phyloP scores from a whole-genome alignment of 2,329 filamentous ascomycete genomes.

The Aspergillus luchuensis region DNA sequence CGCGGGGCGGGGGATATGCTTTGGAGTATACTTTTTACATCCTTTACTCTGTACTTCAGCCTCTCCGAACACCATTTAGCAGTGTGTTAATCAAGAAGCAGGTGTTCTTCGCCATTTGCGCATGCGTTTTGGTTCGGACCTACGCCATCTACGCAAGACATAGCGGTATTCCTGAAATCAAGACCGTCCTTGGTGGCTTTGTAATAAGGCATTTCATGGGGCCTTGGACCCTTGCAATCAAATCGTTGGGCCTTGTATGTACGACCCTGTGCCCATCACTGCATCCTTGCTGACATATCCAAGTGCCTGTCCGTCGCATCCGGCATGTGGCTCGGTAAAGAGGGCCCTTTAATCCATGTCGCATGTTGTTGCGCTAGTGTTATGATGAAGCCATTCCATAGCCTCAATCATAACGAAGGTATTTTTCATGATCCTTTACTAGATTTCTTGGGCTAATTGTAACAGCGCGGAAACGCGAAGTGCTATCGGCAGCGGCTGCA shows the following conservation, averaged over 20 bases:
- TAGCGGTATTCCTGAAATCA: conserved; percentile 96
- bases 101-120: conserved; percentile 75
- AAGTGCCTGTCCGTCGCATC: conserved; percentile 89
- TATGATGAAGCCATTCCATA: conserved; percentile 84
- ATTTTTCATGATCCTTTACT: conserved; percentile 19
- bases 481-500: conserved; percentile 87
- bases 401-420: conserved; percentile 86
- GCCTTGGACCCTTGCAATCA: conserved; percentile 83
- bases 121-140: conserved; percentile 76
- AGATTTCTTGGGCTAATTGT: conserved; percentile 22
- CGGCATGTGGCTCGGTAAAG: conserved; percentile 94
- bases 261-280: not conserved
- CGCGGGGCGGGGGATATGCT: conserved; percentile 71
- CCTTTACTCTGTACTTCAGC: conserved; percentile 69
- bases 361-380: conserved; percentile 95
- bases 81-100: conserved; percentile 41
- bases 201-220: conserved; percentile 87
- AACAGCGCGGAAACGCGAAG: conserved; percentile 84
- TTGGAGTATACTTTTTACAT: conserved; percentile 87
- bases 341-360: conserved; percentile 92
- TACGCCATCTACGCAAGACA: conserved; percentile 90
- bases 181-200: conserved; percentile 91
- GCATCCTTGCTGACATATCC: conserved; percentile 27
- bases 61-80: not conserved
- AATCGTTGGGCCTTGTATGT: conserved; percentile 80